A percentile compares a stretch with the other conserved stretches of the same genome.
Evolutionary conservation across 208 protist genomes (phyloP).

Genomic region (Trypanosoma vivax): DNA sequence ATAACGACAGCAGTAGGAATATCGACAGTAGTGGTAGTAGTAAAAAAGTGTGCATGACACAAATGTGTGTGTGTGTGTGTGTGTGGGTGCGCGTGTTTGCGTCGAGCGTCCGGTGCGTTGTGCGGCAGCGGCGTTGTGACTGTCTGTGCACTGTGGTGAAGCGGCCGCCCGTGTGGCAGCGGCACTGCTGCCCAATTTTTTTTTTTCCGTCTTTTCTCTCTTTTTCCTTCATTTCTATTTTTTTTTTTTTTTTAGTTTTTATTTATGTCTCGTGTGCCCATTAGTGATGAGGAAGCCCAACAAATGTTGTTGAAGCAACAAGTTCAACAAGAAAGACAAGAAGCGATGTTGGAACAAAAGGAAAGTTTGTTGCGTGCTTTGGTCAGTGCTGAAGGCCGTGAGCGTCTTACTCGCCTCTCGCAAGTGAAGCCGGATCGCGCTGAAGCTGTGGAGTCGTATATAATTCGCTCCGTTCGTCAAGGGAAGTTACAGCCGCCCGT

Average conservation of each 20-base stretch:
- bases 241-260: slow-evolving; percentile 2
- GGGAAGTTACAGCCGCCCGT: slow-evolving; percentile 86
- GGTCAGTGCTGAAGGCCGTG: slow-evolving; percentile 76
- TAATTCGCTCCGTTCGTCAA: slow-evolving; percentile 81
- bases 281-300: slow-evolving; percentile 85
- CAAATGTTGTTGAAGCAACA: slow-evolving; percentile 87
- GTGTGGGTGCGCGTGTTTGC: neutral
- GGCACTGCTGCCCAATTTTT: too few relatives aligned
- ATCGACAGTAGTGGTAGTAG: too few relatives aligned
- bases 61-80: neutral
- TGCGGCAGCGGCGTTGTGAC: too few relatives aligned
- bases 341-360: slow-evolving; percentile 80
- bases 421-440: slow-evolving; percentile 85
- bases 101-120: too few relatives aligned
- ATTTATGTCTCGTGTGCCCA: slow-evolving; percentile 47
- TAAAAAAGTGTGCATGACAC: too few relatives aligned
- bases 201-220: slow-evolving; percentile 8
- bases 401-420: slow-evolving; percentile 84
- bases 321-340: slow-evolving; percentile 69
- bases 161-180: neutral
- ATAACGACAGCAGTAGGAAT: too few relatives aligned
- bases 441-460: slow-evolving; percentile 78
- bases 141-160: neutral
- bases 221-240: slow-evolving; percentile 2
- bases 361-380: slow-evolving; percentile 82